Conservation (phyloP, 2,329 filamentous ascomycete species). For the Aureobasidium lini region DNA sequence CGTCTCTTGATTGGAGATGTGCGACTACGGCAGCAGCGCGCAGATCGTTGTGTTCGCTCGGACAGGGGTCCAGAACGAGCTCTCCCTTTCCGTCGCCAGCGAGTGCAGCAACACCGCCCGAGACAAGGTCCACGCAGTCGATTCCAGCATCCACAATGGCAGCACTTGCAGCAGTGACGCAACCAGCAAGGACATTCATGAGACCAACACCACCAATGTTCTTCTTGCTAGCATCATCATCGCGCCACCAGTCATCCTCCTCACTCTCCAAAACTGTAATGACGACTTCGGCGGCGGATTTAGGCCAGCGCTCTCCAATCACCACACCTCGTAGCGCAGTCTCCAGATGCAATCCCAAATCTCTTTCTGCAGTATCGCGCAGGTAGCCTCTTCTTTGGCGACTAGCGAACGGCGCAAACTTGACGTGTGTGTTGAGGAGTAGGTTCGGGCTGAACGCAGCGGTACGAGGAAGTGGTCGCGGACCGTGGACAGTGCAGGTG, state of each 20-base stretch:
- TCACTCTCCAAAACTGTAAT: conserved; percentile 91
- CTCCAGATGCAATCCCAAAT: conserved; percentile 84
- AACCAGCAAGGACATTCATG: conserved; percentile 86
- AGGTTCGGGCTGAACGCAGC: conserved; percentile 89
- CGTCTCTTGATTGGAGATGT: conserved; percentile 78
- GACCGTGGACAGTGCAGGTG: conserved; percentile 87
- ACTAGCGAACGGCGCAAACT: conserved; percentile 92
- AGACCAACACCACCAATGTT: conserved; percentile 61
- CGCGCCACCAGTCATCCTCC: conserved; percentile 64
- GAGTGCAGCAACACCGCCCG: conserved; percentile 73
- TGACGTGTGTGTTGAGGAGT: conserved; percentile 85
- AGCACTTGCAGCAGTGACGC: conserved; percentile 87
- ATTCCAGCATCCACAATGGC: conserved; percentile 92
- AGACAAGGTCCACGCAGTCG: conserved; percentile 85
- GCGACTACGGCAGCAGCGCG: conserved; percentile 82
- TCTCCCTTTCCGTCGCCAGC: conserved; percentile 28
- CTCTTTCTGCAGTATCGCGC: conserved; percentile 76
- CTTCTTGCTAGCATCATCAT: conserved; percentile 25
- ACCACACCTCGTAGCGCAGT: conserved; percentile 82
- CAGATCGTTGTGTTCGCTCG: conserved; percentile 70
- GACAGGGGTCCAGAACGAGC: conserved; percentile 72
- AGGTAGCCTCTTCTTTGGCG: conserved; percentile 75
- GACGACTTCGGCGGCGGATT: conserved; percentile 92
- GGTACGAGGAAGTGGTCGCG: conserved; percentile 79
- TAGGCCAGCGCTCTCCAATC: conserved; percentile 95